Percentiles rank a stretch among this genome's conserved stretches.
Conservation (phyloP, 169 alveolate genomes). For the Cryptosporidium tyzzeri region DNA sequence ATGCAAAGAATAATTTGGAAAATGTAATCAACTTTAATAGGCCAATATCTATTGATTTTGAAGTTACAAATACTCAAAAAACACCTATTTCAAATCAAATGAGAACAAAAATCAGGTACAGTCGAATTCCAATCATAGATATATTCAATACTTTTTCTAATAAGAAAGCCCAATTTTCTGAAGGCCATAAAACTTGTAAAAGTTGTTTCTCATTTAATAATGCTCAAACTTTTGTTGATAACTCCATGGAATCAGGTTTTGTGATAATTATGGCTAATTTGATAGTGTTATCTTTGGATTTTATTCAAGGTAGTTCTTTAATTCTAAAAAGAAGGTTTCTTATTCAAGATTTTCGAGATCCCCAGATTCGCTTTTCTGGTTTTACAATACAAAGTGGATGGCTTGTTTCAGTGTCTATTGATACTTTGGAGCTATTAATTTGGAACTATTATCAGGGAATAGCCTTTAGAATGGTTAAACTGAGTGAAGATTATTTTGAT, state of each 20-base stretch:
- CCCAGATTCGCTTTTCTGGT: conserved; percentile 25
- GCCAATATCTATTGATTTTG: conserved; percentile 27
- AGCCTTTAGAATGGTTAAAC: conserved; percentile 35
- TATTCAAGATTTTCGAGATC: background rate
- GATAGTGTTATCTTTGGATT: conserved; percentile 20
- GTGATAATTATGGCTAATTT: conserved; percentile 32
- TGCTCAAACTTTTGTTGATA: conserved; percentile 19
- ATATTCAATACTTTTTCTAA: conserved; percentile 2
- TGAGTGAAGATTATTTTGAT: background rate
- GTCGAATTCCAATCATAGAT: conserved; percentile 3
- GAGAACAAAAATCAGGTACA: conserved; percentile 3
- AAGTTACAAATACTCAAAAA: background rate
- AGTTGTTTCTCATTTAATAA: conserved; percentile 35
- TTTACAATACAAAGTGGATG: conserved; percentile 11
- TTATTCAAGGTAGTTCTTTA: conserved; percentile 5
- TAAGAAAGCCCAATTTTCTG: background rate
- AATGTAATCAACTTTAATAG: background rate
- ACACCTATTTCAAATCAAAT: background rate
- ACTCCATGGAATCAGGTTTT: conserved; percentile 35
- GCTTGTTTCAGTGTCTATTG: conserved; percentile 12
- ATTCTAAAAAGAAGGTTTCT: conserved; percentile 29
- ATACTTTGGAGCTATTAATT: conserved; percentile 6
- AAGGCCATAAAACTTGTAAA: background rate
- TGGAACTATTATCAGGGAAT: conserved; percentile 67
- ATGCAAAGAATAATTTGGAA: background rate